Evolutionary conservation across 805 yeast genomes (phyloP), one percentile per base, ranked within the genome.

Genomic region (Zygosaccharomyces pseudorouxii): DNA sequence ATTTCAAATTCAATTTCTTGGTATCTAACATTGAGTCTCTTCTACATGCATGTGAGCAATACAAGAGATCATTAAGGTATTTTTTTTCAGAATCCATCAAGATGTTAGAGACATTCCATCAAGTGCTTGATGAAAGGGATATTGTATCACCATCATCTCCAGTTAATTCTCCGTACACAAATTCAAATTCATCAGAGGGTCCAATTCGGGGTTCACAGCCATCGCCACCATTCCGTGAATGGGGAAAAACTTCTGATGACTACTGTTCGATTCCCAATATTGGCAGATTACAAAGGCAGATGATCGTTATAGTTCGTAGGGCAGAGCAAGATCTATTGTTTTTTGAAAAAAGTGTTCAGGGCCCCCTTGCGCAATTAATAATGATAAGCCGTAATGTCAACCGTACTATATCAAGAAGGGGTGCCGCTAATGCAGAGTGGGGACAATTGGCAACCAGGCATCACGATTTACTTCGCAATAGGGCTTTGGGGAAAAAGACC

Each of bases 301-400:
- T 52, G 49, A 31, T 37, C 19, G 52, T 48, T 5, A 49, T 55
- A n/a, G 47, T 53, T 10, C 43, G 38, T 5, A 51, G 52, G 33
- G 39, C 51, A n/a, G 58, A 55, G 31, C 46, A 47, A 10, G 58
- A 58, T 22, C 44, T 57, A 25, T 38, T 45, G 12, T 48, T 56
- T 20, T 51, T 59, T 33, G 53, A 56, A 27, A 36, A 45, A 5
- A 52, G 52, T n/a, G 51, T 56, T n/a, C 50, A 48, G 7, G 42
- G 38, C 18, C 63, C 63, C 16, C 30, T 59, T 38, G 42, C 33
- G 7, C 33, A 23, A 9, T 14, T 57, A 5, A 41, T 45, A 16
- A 37, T 41, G 3, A 38, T 53, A 3, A 55, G 58, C 16, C 23
- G 49, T 25, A 55, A 41, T 29, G 36, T 51, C n/a, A 41, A 46